phyloP scores from a whole-genome alignment of 2,329 filamentous ascomycete species.

The Periconia macrospinosa region DNA sequence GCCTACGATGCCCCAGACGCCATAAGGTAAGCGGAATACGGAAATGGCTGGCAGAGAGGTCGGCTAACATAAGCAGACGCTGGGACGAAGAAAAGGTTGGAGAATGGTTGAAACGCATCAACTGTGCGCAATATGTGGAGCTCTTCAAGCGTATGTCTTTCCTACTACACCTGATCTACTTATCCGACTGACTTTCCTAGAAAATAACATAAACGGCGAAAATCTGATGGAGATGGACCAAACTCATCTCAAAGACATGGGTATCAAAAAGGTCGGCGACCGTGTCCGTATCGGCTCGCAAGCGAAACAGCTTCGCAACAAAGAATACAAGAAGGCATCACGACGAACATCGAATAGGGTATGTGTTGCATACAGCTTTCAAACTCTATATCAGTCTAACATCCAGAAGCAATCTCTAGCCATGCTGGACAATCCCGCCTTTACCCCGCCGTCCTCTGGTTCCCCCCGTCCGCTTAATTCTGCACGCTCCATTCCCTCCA shows the following conservation, averaged over 20 bases:
- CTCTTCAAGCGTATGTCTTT: conserved; percentile 67
- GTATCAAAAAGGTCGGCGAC: conserved; percentile 96
- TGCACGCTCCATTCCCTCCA: conserved; percentile 47
- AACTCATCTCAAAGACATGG: conserved; percentile 94
- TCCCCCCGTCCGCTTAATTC: conserved; percentile 64
- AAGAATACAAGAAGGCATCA: conserved; percentile 52
- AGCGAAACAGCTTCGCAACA: conserved; percentile 53
- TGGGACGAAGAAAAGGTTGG: conserved; percentile 93
- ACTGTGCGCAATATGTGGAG: conserved; percentile 91
- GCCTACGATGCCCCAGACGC: conserved; percentile 69
- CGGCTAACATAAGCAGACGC: conserved; percentile 45
- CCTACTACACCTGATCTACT: not conserved
- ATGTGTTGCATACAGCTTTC: conserved; percentile 34
- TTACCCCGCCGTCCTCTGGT: conserved; percentile 64
- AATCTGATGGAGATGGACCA: conserved; percentile 97
- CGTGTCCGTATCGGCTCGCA: conserved; percentile 74
- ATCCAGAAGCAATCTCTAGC: conserved; percentile 76
- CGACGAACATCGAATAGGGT: conserved; percentile 78
- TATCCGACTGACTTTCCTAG: conserved; percentile 41
- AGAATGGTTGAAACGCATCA: conserved; percentile 87
- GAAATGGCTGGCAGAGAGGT: not conserved
- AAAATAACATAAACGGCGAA: conserved; percentile 96
- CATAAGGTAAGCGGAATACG: conserved; percentile 38
- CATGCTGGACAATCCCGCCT: conserved; percentile 68
- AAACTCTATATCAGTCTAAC: not conserved